Evolutionary conservation across 2,329 filamentous ascomycete genomes (phyloP), one percentile per base, ranked within the genome.

Genomic region (Madurella mycetomatis): DNA sequence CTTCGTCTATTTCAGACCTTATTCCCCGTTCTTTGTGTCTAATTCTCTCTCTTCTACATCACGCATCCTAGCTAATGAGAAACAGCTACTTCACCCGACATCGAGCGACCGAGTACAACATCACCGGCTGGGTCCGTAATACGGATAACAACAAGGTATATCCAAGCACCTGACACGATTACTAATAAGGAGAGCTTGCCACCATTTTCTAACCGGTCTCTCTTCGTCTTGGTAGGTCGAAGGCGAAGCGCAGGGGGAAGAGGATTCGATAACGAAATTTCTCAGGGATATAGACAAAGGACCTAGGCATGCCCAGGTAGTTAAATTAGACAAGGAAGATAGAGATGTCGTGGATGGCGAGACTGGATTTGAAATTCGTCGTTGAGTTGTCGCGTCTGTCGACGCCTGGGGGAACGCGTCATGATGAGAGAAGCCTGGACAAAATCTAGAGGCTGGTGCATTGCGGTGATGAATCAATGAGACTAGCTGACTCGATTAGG

Each of bases 231-330:
- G 11, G 11, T 4, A 96, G 90, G 92, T 97, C 45, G 84, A 90
- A 66, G 92, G 92, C 25, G 92, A 96, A 72, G 91, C 86, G 5
- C 92, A 97, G 68, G 92, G 90, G 31, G 76, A 81, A 1, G 77
- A 84, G 1, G 78, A 83, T 0, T 72, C 79, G 2, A 69, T 97
- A 25, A 72, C 83, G 49, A 80, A 83, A 52, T 87, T 96, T 60
- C 73, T 95, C 37, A 82, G 86, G 62, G 84, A 90, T 58, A 74
- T 96, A 45, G 80, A 90, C 64, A 79, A 83, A 49, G 92, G 92
- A 0, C 92, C 92, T 0, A 74, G 77, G 1, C 77, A 82, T 52
- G 85, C 92, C 1, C 80, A 80, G 19, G 92, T 97, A 0, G 83
- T 84, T 39, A 85, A 86, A 62, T 73, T 96, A 8, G 86, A 92